Conservation (phyloP, 108 stramenopile genomes). For the Parietichytrium sp. region DNA sequence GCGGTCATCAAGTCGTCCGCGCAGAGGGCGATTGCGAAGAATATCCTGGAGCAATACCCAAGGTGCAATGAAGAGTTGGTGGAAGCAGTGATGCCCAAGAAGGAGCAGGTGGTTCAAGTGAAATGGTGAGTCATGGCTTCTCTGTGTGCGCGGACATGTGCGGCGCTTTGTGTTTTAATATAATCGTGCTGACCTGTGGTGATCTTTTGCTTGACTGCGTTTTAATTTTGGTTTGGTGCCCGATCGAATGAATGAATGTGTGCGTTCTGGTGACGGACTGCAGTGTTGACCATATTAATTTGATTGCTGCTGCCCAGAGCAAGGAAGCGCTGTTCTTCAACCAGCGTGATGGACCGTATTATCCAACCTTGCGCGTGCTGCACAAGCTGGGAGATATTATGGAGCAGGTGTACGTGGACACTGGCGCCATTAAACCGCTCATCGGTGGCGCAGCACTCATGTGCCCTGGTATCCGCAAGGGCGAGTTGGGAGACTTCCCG, state of each 20-base stretch:
- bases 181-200: no score
- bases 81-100: constrained; percentile 10
- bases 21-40: constrained; percentile 11
- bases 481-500: constrained; percentile 26
- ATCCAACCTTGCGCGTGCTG: constrained; percentile 17
- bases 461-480: constrained; percentile 18
- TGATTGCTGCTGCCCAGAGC: not conserved
- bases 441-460: constrained; percentile 13
- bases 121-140: constrained; percentile 23
- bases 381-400: constrained; percentile 33
- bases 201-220: no score
- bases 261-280: no score
- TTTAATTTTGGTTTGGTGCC: no score
- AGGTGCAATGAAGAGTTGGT: not conserved
- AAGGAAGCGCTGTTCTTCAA: constrained; percentile 31
- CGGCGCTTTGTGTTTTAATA: no score
- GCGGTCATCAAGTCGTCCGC: constrained; percentile 34
- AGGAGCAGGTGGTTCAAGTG: not conserved
- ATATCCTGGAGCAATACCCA: constrained; percentile 24
- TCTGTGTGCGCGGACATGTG: no score
- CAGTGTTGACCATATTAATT: constrained; percentile 2
- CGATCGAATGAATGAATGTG: no score
- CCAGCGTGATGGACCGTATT: constrained; percentile 24
- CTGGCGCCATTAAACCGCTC: constrained; percentile 8
- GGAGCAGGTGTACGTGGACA: constrained; percentile 16